These are phyloP conservation scores for Pyrenopolyporus hunteri DNA, from an alignment of 495 filamentous ascomycete species.

Conservation along the genomic window DNA sequence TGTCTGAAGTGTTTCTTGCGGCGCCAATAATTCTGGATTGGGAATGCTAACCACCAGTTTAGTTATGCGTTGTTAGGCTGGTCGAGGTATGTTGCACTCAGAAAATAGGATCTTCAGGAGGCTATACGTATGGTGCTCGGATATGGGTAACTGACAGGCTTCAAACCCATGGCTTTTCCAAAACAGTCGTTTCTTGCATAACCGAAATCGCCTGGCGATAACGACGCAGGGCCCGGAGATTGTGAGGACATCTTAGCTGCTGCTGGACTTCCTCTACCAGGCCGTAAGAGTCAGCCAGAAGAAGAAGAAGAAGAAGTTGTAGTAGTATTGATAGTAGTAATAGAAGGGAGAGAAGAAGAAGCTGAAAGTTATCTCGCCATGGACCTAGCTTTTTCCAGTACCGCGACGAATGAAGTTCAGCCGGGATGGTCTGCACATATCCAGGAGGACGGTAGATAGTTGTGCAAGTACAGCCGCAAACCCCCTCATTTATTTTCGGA, in stretches of 20 bases:
- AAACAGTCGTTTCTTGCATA: conserved; percentile 27
- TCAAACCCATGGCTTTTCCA: conserved; percentile 6
- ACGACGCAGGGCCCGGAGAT: conserved; percentile 23
- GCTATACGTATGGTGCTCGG: not conserved
- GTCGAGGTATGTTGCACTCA: not conserved
- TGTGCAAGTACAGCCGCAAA: too few species aligned
- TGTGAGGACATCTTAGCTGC: conserved; percentile 1
- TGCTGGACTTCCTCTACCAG: too few species aligned
- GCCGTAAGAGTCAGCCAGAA: not conserved
- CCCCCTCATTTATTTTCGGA: too few species aligned
- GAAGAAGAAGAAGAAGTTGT: not conserved
- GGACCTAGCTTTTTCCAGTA: too few species aligned
- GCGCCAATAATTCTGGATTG: not conserved
- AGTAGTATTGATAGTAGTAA: too few species aligned
- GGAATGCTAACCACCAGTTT: not conserved
- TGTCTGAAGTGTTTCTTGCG: not conserved
- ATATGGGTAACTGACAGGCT: not conserved
- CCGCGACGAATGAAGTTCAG: too few species aligned
- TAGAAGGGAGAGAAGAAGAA: not conserved
- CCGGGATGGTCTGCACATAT: too few species aligned
- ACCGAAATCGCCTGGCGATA: conserved; percentile 22
- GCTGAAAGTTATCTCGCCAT: too few species aligned
- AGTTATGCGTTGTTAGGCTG: not conserved
- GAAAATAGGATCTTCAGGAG: conserved; percentile 12
- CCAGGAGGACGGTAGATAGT: too few species aligned